These are phyloP conservation scores for Rhodomyrtus psidioides DNA, from an alignment of 441 rosid species.

Conservation along the genomic window DNA sequence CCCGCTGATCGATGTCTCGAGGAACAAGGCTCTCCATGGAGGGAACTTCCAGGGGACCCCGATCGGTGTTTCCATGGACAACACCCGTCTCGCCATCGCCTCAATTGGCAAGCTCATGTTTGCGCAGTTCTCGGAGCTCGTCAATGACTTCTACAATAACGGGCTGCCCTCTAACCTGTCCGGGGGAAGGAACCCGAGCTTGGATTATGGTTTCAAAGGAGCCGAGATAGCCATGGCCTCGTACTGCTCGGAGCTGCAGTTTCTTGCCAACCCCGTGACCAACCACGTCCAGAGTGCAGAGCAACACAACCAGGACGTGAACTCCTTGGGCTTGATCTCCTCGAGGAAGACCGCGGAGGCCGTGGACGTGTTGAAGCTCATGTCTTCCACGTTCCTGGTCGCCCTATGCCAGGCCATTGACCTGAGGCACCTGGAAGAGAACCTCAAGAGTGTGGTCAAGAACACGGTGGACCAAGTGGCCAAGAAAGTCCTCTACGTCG, in stretches of 20 bases:
- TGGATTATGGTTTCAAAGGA: constrained; percentile 49
- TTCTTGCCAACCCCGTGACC: constrained; percentile 44
- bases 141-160: constrained; percentile 45
- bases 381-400: constrained; percentile 41
- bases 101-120: constrained; percentile 47
- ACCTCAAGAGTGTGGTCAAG: constrained; percentile 31
- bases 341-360: constrained; percentile 43
- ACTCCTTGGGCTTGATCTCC: constrained; percentile 42
- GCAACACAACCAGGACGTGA: constrained; percentile 54
- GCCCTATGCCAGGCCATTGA: constrained; percentile 49
- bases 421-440: constrained; percentile 51
- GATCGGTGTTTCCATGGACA: constrained; percentile 54
- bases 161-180: constrained; percentile 52
- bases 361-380: constrained; percentile 32
- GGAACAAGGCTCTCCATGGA: constrained; percentile 38
- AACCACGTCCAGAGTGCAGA: constrained; percentile 44
- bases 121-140: constrained; percentile 53
- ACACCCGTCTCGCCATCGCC: constrained; percentile 41
- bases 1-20: constrained; percentile 49
- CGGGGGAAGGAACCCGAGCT: constrained; percentile 36
- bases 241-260: constrained; percentile 47
- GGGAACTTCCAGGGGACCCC: constrained; percentile 57
- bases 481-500: constrained; percentile 20
- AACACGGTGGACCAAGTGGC: constrained; percentile 27
- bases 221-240: constrained; percentile 57